Conservation (phyloP, 225 moss, liverwort and hornwort genomes). For the Thuidium tamariscinum region DNA sequence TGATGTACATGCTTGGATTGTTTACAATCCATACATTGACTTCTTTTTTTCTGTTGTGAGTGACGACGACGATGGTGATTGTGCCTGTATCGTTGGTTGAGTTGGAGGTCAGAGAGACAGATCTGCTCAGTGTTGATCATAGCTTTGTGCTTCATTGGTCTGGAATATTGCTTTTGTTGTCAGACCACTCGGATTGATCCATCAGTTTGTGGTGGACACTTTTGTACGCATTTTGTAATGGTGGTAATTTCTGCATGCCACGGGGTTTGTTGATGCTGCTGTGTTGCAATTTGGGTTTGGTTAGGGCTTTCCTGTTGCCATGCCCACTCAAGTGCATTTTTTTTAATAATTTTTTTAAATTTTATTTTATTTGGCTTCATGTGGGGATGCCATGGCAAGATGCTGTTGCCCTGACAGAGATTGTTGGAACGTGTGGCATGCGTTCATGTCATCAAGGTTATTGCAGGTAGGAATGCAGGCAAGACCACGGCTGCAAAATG, state of each 20-base stretch:
- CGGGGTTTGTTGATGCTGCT: not conserved
- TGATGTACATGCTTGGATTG: not conserved
- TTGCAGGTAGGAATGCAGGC: slow-evolving; percentile 11
- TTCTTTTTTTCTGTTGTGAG: not conserved
- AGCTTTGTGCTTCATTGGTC: not conserved
- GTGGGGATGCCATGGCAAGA: not conserved
- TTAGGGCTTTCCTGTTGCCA: not conserved
- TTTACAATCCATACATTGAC: not conserved
- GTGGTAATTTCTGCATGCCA: not conserved
- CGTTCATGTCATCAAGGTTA: not conserved
- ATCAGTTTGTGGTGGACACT: not conserved
- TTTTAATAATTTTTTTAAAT: not conserved
- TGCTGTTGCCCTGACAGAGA: not conserved
- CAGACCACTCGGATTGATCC: not conserved
- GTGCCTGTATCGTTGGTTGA: not conserved
- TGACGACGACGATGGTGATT: not conserved
- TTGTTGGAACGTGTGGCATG: not conserved
- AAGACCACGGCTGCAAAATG: slow-evolving; percentile 41
- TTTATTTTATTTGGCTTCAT: not conserved
- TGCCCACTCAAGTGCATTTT: not conserved
- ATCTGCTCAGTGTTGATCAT: not conserved
- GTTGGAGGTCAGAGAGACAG: not conserved
- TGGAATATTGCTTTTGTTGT: not conserved
- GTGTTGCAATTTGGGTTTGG: not conserved
- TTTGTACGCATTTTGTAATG: not conserved